phyloP scores from a whole-genome alignment of 257 asterid genomes.

The Fraxinus pennsylvanica region DNA sequence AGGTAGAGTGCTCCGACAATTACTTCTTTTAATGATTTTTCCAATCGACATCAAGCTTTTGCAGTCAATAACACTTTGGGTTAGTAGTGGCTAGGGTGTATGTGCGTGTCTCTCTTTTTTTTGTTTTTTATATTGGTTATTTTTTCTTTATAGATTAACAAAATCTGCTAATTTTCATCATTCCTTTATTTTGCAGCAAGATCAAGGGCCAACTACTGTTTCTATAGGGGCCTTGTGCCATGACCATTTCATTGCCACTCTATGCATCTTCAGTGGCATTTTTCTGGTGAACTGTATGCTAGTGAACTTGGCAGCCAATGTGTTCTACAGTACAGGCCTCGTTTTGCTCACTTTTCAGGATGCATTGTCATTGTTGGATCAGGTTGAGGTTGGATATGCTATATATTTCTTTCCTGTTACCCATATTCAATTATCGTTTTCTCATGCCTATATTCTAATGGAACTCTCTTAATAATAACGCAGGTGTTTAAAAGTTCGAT shows the following conservation, averaged over 20 bases:
- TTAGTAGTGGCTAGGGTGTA: background rate
- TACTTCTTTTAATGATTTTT: background rate
- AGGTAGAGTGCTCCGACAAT: background rate
- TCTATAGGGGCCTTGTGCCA: conserved; percentile 63
- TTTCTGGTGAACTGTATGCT: conserved; percentile 70
- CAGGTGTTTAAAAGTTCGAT: conserved; percentile 77
- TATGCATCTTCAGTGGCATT: conserved; percentile 78
- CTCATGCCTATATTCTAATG: conserved; percentile 19
- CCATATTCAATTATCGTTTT: conserved; percentile 10
- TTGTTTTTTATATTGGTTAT: background rate
- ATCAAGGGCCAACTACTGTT: conserved; percentile 42
- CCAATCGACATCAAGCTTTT: background rate
- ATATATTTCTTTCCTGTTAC: conserved; percentile 3
- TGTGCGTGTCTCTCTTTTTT: background rate
- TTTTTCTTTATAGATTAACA: background rate
- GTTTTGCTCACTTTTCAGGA: conserved; percentile 75
- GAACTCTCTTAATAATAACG: conserved; percentile 28
- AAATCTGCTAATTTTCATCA: conserved; percentile 3
- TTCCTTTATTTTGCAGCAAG: conserved; percentile 56
- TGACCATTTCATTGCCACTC: conserved; percentile 82
- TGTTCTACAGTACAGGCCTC: conserved; percentile 65
- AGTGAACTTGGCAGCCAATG: conserved; percentile 70
- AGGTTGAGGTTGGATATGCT: conserved; percentile 52
- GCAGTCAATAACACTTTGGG: background rate
- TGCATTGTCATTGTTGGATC: conserved; percentile 83